These are phyloP conservation scores for Boletus reticuloceps DNA, from an alignment of 768 basidiomycete genomes.

Conservation along the genomic window DNA sequence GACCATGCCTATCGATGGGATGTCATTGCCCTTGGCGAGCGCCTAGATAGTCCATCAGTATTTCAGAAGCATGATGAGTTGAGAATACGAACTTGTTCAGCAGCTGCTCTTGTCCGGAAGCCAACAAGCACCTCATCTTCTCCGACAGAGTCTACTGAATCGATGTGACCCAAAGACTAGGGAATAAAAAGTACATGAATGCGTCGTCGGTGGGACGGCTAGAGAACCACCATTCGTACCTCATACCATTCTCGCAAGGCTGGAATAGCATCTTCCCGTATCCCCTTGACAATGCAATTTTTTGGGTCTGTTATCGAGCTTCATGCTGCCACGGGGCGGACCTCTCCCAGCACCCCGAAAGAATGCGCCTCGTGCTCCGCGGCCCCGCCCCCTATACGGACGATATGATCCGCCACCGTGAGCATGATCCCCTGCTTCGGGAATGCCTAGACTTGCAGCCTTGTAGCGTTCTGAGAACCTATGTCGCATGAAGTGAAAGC, in stretches of 20 bases:
- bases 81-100: conserved; percentile 64
- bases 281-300: conserved; percentile 74
- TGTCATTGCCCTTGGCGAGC: conserved; percentile 65
- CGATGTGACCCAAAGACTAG: conserved; percentile 69
- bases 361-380: conserved; percentile 56
- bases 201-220: background rate
- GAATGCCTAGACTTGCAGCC: conserved; percentile 75
- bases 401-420: conserved; percentile 45
- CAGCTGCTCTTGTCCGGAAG: conserved; percentile 69
- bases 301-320: conserved; percentile 87
- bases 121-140: conserved; percentile 59
- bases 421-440: conserved; percentile 43
- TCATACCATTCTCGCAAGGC: conserved; percentile 83
- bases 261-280: conserved; percentile 50
- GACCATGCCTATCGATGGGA: conserved; percentile 66
- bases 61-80: background rate
- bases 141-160: conserved; percentile 56
- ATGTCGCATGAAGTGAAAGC: background rate
- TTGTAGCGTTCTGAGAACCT: conserved; percentile 26
- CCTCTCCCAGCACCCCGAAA: conserved; percentile 64
- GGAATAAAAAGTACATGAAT: conserved; percentile 6
- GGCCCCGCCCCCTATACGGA: conserved; percentile 65
- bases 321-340: conserved; percentile 72
- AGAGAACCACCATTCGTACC: conserved; percentile 35
- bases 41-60: conserved; percentile 44